A percentile compares a stretch with the other conserved stretches of the same genome.
Conservation (phyloP, 495 filamentous ascomycete genomes). For the Beverwykella pulmonaria region DNA sequence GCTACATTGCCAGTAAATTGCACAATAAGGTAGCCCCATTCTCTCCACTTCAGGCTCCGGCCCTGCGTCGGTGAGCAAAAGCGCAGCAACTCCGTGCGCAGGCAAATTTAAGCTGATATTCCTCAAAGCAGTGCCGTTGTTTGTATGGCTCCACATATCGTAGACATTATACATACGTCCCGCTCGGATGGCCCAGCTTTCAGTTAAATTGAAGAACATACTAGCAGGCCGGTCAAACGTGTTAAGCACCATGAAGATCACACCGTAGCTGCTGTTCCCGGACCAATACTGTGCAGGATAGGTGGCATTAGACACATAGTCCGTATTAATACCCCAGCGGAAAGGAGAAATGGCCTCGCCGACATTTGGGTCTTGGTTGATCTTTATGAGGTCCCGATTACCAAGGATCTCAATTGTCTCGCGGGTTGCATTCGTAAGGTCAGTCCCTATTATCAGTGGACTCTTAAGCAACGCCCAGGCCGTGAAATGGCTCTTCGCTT, state of each 20-base stretch:
- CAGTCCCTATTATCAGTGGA: slow-evolving; percentile 36
- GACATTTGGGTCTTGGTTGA: slow-evolving; percentile 39
- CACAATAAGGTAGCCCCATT: slow-evolving; percentile 15
- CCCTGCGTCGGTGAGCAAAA: slow-evolving; percentile 37
- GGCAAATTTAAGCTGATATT: slow-evolving; percentile 31
- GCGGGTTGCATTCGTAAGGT: slow-evolving; percentile 29
- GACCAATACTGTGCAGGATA: slow-evolving; percentile 37
- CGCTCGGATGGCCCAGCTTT: slow-evolving; percentile 36
- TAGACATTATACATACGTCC: slow-evolving; percentile 35
- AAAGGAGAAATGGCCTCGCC: slow-evolving; percentile 30
- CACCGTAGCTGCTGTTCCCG: slow-evolving; percentile 34
- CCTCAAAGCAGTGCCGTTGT: slow-evolving; percentile 24
- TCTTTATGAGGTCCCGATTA: slow-evolving; percentile 37
- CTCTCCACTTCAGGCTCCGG: slow-evolving; percentile 16
- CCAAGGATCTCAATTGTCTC: slow-evolving; percentile 29
- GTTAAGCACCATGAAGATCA: slow-evolving; percentile 38
- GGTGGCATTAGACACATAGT: slow-evolving; percentile 28
- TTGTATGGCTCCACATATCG: slow-evolving; percentile 36
- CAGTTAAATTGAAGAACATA: slow-evolving; percentile 38
- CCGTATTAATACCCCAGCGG: slow-evolving; percentile 20
- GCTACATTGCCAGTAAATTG: slow-evolving; percentile 7
- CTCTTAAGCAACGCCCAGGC: slow-evolving; percentile 36
- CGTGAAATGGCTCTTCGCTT: slow-evolving; percentile 31
- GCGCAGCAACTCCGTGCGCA: slow-evolving; percentile 33
- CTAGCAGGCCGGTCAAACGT: slow-evolving; percentile 10